These are phyloP conservation scores for Suillus alpinus DNA, from an alignment of 768 basidiomycete species.

Conservation along the genomic window DNA sequence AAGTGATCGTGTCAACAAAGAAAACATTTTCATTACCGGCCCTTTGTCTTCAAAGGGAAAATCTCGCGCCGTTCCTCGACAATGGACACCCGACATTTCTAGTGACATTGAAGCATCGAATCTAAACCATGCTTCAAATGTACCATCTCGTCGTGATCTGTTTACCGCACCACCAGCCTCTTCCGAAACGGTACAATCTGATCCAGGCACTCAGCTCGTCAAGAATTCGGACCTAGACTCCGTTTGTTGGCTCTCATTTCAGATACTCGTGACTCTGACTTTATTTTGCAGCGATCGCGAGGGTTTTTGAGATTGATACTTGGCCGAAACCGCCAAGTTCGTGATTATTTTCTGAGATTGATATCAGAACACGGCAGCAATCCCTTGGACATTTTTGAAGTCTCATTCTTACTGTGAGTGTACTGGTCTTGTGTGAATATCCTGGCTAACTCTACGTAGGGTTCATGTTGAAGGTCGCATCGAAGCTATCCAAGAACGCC, in stretches of 20 bases:
- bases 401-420: neutral
- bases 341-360: neutral
- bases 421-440: conserved; percentile 7
- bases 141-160: conserved; percentile 12
- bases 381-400: neutral
- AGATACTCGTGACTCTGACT: neutral
- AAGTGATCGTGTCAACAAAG: conserved; percentile 19
- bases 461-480: conserved; percentile 37
- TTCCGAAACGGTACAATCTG: neutral
- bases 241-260: neutral
- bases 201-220: neutral
- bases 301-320: neutral
- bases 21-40: conserved; percentile 17
- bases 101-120: conserved; percentile 25
- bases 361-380: neutral
- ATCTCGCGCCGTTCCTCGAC: conserved; percentile 7
- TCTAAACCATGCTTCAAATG: conserved; percentile 4
- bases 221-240: neutral
- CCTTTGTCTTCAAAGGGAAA: conserved; percentile 9
- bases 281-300: neutral
- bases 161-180: conserved; percentile 5
- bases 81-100: conserved; percentile 15
- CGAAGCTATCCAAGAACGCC: conserved; percentile 33
- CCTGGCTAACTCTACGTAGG: conserved; percentile 28
- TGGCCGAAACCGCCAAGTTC: neutral